phyloP scores from a whole-genome alignment of 2,329 filamentous ascomycete genomes.

The Neonectria sp. region DNA sequence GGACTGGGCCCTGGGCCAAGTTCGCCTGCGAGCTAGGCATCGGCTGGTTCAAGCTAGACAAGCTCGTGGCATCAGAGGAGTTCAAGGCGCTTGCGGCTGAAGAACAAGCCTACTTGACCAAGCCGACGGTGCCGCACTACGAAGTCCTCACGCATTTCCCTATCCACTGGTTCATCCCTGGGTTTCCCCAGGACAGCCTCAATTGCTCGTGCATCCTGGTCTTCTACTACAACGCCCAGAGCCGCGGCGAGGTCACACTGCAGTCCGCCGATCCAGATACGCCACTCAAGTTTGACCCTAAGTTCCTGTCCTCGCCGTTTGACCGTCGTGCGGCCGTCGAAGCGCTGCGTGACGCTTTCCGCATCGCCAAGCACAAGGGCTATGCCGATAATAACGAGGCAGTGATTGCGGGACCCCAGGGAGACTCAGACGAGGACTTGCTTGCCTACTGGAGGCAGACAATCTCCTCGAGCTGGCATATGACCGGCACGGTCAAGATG shows the following conservation, averaged over 20 bases:
- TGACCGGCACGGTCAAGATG: conserved; percentile 72
- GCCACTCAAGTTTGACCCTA: conserved; percentile 68
- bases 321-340: conserved; percentile 68
- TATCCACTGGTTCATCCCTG: conserved; percentile 59
- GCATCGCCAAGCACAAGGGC: conserved; percentile 57
- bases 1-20: conserved; percentile 57
- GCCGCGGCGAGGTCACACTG: conserved; percentile 65
- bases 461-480: conserved; percentile 67
- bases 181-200: conserved; percentile 52
- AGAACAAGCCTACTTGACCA: conserved; percentile 60
- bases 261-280: conserved; percentile 66
- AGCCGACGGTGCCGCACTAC: conserved; percentile 69
- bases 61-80: conserved; percentile 59
- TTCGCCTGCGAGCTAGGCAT: conserved; percentile 57
- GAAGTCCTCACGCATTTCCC: conserved; percentile 67
- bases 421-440: conserved; percentile 69
- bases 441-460: conserved; percentile 60
- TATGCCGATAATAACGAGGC: conserved; percentile 61
- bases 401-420: conserved; percentile 59
- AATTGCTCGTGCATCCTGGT: conserved; percentile 61
- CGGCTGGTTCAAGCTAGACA: conserved; percentile 61
- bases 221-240: conserved; percentile 69
- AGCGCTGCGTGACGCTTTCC: conserved; percentile 59
- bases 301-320: conserved; percentile 67
- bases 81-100: conserved; percentile 64